A percentile compares a stretch with the other conserved stretches of the same genome.
phyloP scores from a whole-genome alignment of 345 rosid species.

The Pistacia vera region DNA sequence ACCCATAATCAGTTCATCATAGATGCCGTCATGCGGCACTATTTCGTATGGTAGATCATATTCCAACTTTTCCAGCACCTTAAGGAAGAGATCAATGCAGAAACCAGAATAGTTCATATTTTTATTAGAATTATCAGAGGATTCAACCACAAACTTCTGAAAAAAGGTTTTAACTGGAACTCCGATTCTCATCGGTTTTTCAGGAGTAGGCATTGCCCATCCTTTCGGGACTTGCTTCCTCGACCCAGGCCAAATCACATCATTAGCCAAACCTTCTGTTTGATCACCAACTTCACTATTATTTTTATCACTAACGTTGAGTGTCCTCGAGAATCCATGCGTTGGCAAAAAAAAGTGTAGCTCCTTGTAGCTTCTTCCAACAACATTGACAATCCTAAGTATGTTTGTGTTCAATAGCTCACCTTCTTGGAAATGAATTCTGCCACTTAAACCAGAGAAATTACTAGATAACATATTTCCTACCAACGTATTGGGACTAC shows the following conservation, averaged over 20 bases:
- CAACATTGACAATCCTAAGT: constrained; percentile 32
- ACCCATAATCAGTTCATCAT: constrained; percentile 29
- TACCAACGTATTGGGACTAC: constrained; percentile 6
- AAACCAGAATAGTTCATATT: constrained; percentile 26
- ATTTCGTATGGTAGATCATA: constrained; percentile 27
- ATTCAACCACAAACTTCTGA: constrained; percentile 31
- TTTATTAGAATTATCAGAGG: background rate
- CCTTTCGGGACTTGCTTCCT: constrained; percentile 30
- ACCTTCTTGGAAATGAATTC: constrained; percentile 25
- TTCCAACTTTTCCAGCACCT: background rate
- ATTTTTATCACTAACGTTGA: background rate
- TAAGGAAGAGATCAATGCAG: constrained; percentile 34
- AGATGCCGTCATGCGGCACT: constrained; percentile 17
- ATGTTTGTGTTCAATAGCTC: constrained; percentile 1
- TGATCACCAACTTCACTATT: background rate
- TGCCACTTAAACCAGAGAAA: constrained; percentile 37
- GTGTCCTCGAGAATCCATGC: constrained; percentile 26
- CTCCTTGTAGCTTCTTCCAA: constrained; percentile 37
- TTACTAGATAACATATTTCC: constrained; percentile 15
- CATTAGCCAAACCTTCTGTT: background rate
- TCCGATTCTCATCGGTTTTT: constrained; percentile 33
- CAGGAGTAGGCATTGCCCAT: constrained; percentile 27
- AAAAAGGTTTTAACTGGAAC: constrained; percentile 39
- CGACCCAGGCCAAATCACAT: constrained; percentile 35
- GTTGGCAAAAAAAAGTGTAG: constrained; percentile 31